Base-by-base conservation (phyloP, 805 yeast genomes). In the Candida sphagnicola region DNA sequence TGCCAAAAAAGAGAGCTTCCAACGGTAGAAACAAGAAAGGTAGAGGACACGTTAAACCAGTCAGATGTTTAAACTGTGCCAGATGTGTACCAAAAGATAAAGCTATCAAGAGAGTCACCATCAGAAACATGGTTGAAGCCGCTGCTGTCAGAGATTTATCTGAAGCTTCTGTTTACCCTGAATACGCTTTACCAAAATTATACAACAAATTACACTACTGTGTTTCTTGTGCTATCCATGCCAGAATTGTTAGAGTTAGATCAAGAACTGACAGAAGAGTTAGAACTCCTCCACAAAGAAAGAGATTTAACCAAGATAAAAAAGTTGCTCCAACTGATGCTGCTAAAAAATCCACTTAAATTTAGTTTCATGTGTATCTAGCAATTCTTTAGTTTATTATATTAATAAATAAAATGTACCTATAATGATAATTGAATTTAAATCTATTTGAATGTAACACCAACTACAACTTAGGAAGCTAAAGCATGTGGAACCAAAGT, bases 1-100 rank as follows among this genome's bases (percentile, higher is more conserved):
- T 93, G 99, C 98, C 99, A 77, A 93, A 93, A 88, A 93, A 93
- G 98, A 91, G 99, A 90, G 89, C 98, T 76, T 89, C 97, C 93
- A 89, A 90, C 97, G 99, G 99, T 84, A 91, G 99, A 83, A 93
- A 93, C 95, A 93, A 93, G 95, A 90, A 89, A 81, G 98, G 98
- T 74, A 93, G 99, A 88, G 99, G 99, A 73, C 98, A 93, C 96
- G 96, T 87, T 76, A 87, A 86, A 77, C 95, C 96, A 72, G 97
- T 91, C 68, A 90, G 99, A 85, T 93, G 99, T 82, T 85, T 89
- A 70, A 93, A 93, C 96, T 93, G 99, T 78, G 85, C 96, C 65
- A 88, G 95, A 77, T 87, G 95, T 80, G 96, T 93, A 65, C 97
- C 99, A 72, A 93, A 93, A 86, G 99, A 93, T 75, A 93, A 93